These are phyloP conservation scores for Debaryomyces sp. DNA, from an alignment of 1,139 yeast genomes.

Conservation along the genomic window DNA sequence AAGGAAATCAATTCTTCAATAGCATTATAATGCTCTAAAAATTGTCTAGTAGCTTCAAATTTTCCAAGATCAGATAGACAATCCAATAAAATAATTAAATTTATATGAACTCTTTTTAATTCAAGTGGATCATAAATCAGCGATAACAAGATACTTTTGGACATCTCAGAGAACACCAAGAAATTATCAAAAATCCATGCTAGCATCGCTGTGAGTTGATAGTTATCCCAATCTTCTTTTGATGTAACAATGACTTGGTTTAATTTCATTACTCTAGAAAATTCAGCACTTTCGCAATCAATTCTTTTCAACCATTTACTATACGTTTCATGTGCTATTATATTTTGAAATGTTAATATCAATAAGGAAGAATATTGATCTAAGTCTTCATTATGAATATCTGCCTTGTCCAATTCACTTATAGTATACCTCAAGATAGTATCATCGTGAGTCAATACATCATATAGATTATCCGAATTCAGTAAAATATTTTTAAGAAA, in stretches of 20 bases:
- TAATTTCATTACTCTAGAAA: slow-evolving; percentile 22
- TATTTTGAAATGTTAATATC: slow-evolving; percentile 15
- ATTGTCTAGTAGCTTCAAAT: slow-evolving; percentile 54
- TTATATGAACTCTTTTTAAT: slow-evolving; percentile 20
- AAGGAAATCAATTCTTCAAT: slow-evolving; percentile 47
- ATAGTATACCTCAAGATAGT: slow-evolving; percentile 11
- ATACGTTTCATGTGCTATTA: slow-evolving; percentile 28
- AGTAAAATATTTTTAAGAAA: slow-evolving; percentile 9
- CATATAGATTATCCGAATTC: slow-evolving; percentile 8
- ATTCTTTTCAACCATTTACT: slow-evolving; percentile 19
- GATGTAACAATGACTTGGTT: slow-evolving; percentile 51
- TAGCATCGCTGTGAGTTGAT: slow-evolving; percentile 52
- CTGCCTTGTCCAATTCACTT: slow-evolving; percentile 3
- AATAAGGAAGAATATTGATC: slow-evolving; percentile 10
- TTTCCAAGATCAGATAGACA: slow-evolving; percentile 54
- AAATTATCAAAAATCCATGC: slow-evolving; percentile 56
- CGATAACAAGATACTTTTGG: slow-evolving; percentile 15
- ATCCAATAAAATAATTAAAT: slow-evolving; percentile 43
- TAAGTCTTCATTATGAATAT: not conserved
- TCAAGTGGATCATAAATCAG: slow-evolving; percentile 14
- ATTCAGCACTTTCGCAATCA: not conserved
- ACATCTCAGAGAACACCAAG: slow-evolving; percentile 18
- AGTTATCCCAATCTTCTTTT: slow-evolving; percentile 55
- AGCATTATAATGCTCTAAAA: slow-evolving; percentile 53
- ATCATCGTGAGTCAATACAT: slow-evolving; percentile 12